A percentile compares a stretch with the other conserved stretches of the same genome.
Conservation (phyloP, 148 eudicot genomes). For the Vaccinium darrowii region DNA sequence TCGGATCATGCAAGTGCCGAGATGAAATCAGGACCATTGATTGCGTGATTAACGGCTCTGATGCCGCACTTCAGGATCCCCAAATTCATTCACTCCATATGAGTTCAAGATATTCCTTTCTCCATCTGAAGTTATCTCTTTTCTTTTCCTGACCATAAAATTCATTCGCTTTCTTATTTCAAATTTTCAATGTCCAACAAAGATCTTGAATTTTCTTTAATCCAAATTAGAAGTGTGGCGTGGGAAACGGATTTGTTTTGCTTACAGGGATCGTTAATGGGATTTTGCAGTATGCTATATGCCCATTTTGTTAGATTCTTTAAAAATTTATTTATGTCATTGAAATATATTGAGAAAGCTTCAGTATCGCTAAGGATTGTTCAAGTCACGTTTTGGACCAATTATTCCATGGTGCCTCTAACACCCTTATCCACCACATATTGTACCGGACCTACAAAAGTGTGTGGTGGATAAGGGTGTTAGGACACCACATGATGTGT, state of each 20-base stretch:
- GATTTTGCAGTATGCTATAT: not conserved
- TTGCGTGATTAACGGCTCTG: too few species aligned
- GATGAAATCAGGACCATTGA: too few species aligned
- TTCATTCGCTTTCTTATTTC: not conserved
- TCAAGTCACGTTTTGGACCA: not conserved
- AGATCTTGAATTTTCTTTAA: not conserved
- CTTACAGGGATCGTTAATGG: not conserved
- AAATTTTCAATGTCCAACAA: not conserved
- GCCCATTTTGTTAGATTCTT: not conserved
- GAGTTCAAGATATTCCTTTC: not conserved
- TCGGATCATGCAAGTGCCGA: too few species aligned
- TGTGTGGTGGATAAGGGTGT: too few species aligned
- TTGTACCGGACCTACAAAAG: too few species aligned
- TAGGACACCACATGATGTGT: too few species aligned
- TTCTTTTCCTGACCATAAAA: not conserved
- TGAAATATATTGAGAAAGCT: not conserved
- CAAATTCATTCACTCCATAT: too few species aligned
- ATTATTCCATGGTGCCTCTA: too few species aligned
- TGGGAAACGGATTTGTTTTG: not conserved
- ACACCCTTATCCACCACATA: too few species aligned
- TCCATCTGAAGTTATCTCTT: not conserved
- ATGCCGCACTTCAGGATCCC: too few species aligned
- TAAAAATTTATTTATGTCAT: too few species aligned
- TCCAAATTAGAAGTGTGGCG: not conserved
- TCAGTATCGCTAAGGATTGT: not conserved